Evolutionary conservation across 306 rosid genomes (phyloP).

Genomic region (Sphenostylis stenocarpa): DNA sequence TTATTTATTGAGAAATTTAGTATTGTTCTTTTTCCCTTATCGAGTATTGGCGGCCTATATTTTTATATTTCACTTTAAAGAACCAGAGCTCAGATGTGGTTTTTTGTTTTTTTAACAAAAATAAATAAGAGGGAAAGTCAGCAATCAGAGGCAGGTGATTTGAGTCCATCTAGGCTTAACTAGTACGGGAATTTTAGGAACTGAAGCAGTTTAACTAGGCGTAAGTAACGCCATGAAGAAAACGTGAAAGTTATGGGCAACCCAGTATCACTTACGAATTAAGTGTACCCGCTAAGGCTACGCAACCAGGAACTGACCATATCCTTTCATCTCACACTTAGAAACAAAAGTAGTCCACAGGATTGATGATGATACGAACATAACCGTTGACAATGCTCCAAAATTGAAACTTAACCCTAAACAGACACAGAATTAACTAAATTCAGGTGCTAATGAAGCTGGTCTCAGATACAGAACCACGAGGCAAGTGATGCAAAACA

Average conservation of each 20-base stretch:
- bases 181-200: neutral
- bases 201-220: neutral
- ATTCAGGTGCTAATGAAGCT: slow-evolving; percentile 56
- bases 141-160: neutral
- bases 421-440: neutral
- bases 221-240: neutral
- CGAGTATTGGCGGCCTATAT: neutral
- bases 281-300: neutral
- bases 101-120: too few species aligned
- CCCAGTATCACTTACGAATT: neutral
- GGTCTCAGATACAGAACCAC: slow-evolving; percentile 54
- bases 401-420: neutral
- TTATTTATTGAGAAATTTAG: too few species aligned
- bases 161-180: neutral
- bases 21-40: neutral
- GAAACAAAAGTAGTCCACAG: neutral
- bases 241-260: neutral
- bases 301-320: neutral
- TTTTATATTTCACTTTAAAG: neutral
- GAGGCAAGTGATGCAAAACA: slow-evolving; percentile 76
- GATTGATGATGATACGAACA: neutral
- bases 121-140: neutral
- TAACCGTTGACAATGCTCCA: slow-evolving; percentile 15
- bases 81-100: too few species aligned
- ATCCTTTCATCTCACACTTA: slow-evolving; percentile 2